phyloP scores from a whole-genome alignment of 2,329 filamentous ascomycete genomes.

The Westerdykella ornata region DNA sequence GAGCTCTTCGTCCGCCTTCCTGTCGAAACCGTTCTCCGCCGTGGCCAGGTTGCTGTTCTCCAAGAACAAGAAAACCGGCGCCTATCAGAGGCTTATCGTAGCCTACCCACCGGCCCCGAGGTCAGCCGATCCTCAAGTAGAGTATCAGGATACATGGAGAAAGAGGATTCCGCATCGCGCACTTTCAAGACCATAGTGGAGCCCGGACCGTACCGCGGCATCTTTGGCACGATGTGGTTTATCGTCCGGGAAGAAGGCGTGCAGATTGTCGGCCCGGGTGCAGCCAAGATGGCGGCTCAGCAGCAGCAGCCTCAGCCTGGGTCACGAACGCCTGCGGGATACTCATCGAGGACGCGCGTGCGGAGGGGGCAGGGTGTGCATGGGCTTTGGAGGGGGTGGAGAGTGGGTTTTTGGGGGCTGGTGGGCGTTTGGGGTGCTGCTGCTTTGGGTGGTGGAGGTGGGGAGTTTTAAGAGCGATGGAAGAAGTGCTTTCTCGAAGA shows the following conservation, averaged over 20 bases:
- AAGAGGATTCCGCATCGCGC: slow-evolving; percentile 22
- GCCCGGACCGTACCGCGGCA: slow-evolving; percentile 73
- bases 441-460: slow-evolving; percentile 44
- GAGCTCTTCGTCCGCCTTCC: slow-evolving; percentile 85
- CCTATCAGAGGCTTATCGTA: slow-evolving; percentile 20
- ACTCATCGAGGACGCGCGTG: slow-evolving; percentile 36
- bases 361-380: slow-evolving; percentile 60
- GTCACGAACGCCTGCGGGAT: slow-evolving; percentile 13
- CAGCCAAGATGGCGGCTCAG: slow-evolving; percentile 17
- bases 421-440: slow-evolving; percentile 67
- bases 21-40: slow-evolving; percentile 81
- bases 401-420: slow-evolving; percentile 70
- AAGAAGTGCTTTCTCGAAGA: too few species aligned
- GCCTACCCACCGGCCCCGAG: slow-evolving; percentile 9
- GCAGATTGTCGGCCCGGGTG: slow-evolving; percentile 30
- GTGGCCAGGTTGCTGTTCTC: slow-evolving; percentile 70
- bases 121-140: slow-evolving; percentile 1
- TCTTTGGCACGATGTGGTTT: slow-evolving; percentile 83
- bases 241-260: slow-evolving; percentile 77
- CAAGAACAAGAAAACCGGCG: slow-evolving; percentile 32
- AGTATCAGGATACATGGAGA: slow-evolving; percentile 12
- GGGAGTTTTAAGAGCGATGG: slow-evolving; percentile 28
- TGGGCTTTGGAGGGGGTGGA: slow-evolving; percentile 67
- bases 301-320: slow-evolving; percentile 18
- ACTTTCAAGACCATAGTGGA: slow-evolving; percentile 67